Base-by-base conservation (phyloP, 108 stramenopile species). In the Skeletonema tropicum region DNA sequence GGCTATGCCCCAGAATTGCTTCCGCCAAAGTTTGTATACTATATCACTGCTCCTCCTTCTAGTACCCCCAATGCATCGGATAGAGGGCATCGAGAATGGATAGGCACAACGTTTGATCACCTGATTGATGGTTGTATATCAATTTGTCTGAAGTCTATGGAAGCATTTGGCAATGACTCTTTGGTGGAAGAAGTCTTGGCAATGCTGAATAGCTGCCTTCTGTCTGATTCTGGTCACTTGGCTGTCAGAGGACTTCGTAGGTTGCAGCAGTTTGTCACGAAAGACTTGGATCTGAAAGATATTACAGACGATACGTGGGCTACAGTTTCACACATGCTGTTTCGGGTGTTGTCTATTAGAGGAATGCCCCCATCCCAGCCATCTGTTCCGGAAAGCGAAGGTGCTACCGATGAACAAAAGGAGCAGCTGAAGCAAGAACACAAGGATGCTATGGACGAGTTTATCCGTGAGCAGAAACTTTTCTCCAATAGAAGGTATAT, bases 261-360 rank as follows among this genome's bases (percentile, higher is more conserved):
- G 41, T 83, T 94, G 25, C 86, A 92, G 66, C 80, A 89, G 66
- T 92, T 94, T 66, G 77, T 94, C 13, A 71, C 87, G 3, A 82
- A 83, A 39, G 93, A 94, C 55, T 62, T 94, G 55, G 68, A 88
- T 9, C 30, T 84, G 19, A 79, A 72, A 52, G 60, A 73, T 36
- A 55, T 91, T 13, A 83, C 80, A 9, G 90, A 92, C 57, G 89
- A 92, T 57, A 88, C 82, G 0, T 94, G 93, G 93, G 91, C 87
- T n/a, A 92, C 93, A 25, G 86, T 91, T 11, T 85, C 88, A 29
- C 93, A 92, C 81, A 94, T 94, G 91, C 71, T 94, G 15, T 79
- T 87, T 61, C 80, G 91, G 69, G 90, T 89, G 35, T 68, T 94
- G 61, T 66, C 68, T 48, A 87, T 92, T 7, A 78, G 91, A 57